Evolutionary conservation across 805 yeast genomes (phyloP).

Genomic region (Schwanniomyces yamadae): DNA sequence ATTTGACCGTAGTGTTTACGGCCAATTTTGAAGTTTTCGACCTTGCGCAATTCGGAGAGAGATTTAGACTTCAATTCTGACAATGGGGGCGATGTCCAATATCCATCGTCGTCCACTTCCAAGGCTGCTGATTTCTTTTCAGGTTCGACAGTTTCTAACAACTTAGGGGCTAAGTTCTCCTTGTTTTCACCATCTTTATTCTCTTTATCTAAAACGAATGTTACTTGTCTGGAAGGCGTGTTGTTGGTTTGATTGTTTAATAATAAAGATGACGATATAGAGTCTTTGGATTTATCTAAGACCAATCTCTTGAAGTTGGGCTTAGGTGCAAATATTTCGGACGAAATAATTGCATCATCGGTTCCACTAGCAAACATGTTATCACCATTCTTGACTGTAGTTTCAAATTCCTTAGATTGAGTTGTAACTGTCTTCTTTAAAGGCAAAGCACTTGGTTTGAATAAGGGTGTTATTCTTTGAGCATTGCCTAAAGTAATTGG

Average conservation of each 20-base stretch:
- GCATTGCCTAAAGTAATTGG: constrained; percentile 59
- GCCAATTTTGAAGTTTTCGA: constrained; percentile 71
- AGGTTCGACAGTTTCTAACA: neutral
- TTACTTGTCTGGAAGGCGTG: constrained; percentile 16
- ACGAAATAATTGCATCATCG: constrained; percentile 65
- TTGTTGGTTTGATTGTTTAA: constrained; percentile 6
- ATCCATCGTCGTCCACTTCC: constrained; percentile 66
- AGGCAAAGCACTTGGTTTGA: constrained; percentile 23
- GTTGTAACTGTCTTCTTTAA: constrained; percentile 4
- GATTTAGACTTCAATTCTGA: constrained; percentile 59
- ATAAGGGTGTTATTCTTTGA: constrained; percentile 60
- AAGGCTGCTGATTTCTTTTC: constrained; percentile 11
- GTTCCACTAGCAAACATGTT: constrained; percentile 44
- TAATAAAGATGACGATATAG: constrained; percentile 6
- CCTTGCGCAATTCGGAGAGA: constrained; percentile 60
- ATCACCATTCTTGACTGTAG: constrained; percentile 9
- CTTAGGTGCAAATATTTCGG: constrained; percentile 71
- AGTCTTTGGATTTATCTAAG: constrained; percentile 43
- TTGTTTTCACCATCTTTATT: constrained; percentile 4
- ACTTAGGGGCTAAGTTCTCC: constrained; percentile 13
- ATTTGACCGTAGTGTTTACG: constrained; percentile 75
- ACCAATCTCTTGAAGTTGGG: constrained; percentile 52
- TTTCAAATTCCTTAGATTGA: constrained; percentile 5
- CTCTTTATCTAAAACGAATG: constrained; percentile 12
- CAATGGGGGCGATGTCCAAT: constrained; percentile 82